phyloP scores from a whole-genome alignment of 352 stramenopile genomes.

The Pythium graminicola region DNA sequence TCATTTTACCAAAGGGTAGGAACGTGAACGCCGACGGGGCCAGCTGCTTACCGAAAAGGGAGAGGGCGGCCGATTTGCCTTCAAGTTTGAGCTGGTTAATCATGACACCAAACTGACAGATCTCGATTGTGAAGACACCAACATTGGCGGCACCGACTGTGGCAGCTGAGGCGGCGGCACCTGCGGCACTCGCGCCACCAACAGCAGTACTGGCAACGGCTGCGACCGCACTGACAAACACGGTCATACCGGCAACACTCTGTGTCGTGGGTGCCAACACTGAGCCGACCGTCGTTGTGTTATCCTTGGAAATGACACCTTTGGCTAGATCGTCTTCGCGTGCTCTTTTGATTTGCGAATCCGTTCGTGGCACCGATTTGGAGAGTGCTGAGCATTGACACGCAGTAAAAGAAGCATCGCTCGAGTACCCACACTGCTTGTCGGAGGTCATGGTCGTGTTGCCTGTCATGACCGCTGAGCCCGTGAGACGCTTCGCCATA shows the following conservation, averaged over 20 bases:
- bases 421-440: constrained; percentile 49
- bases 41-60: constrained; percentile 75
- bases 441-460: constrained; percentile 52
- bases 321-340: constrained; percentile 50
- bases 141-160: constrained; percentile 65
- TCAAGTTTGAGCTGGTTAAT: constrained; percentile 83
- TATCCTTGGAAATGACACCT: constrained; percentile 59
- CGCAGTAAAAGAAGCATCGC: constrained; percentile 42
- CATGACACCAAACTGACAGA: constrained; percentile 81
- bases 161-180: constrained; percentile 47
- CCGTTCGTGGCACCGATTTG: no score
- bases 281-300: constrained; percentile 43
- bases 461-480: constrained; percentile 29
- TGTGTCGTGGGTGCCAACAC: no score
- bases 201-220: constrained; percentile 56
- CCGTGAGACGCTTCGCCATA: constrained; percentile 12
- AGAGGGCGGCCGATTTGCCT: constrained; percentile 56
- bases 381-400: constrained; percentile 61
- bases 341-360: no score
- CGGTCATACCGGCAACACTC: constrained; percentile 44
- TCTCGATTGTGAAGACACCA: constrained; percentile 57
- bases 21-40: constrained; percentile 54
- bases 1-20: constrained; percentile 52
- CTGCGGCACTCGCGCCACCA: constrained; percentile 54
- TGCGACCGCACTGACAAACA: constrained; percentile 61